phyloP scores from a whole-genome alignment of 495 filamentous ascomycete species.

The Aspergillus homomorphus region DNA sequence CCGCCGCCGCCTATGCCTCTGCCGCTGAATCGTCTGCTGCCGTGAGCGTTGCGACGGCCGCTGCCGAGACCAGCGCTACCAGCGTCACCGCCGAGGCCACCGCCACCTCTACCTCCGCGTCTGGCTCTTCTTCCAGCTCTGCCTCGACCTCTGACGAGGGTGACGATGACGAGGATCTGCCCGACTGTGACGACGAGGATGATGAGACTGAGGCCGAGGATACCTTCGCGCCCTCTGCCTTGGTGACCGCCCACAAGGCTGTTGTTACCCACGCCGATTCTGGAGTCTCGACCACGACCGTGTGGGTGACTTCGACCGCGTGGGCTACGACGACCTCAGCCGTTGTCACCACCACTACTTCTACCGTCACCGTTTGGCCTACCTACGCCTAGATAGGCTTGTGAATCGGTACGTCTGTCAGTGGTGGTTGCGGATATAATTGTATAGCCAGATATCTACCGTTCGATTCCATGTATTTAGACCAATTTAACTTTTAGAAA shows the following conservation, averaged over 20 bases:
- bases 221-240: neutral
- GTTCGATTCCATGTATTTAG: neutral
- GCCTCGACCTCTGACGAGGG: neutral
- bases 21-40: neutral
- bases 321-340: neutral
- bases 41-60: neutral
- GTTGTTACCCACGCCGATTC: neutral
- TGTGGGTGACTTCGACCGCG: slow-evolving; percentile 3
- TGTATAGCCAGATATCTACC: neutral
- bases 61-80: neutral
- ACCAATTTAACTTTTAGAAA: neutral
- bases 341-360: neutral
- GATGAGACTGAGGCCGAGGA: neutral
- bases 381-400: neutral
- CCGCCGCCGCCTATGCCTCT: slow-evolving; percentile 1
- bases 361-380: slow-evolving; percentile 1
- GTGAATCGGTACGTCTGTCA: neutral
- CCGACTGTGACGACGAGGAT: neutral
- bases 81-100: neutral
- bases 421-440: neutral
- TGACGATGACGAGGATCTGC: neutral
- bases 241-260: neutral
- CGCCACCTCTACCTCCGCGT: neutral
- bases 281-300: neutral
- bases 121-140: neutral